phyloP scores from a whole-genome alignment of 2,329 filamentous ascomycete species.

The Trichoderma koningiopsis region DNA sequence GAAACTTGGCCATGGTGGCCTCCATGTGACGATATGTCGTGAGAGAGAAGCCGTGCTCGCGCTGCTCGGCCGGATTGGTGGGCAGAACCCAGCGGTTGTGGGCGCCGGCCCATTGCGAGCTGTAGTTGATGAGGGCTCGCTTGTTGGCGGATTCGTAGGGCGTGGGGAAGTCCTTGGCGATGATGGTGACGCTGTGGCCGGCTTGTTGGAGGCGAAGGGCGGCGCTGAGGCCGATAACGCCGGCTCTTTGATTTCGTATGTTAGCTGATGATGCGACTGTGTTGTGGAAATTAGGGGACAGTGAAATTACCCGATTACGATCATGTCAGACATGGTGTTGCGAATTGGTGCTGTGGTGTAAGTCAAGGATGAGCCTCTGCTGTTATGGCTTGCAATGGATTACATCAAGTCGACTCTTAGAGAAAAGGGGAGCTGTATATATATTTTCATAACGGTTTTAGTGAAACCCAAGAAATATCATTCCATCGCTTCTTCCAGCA shows the following conservation, averaged over 20 bases:
- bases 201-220: slow-evolving; percentile 46
- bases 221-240: slow-evolving; percentile 51
- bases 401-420: neutral
- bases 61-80: slow-evolving; percentile 36
- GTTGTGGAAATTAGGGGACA: neutral
- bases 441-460: neutral
- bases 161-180: slow-evolving; percentile 51
- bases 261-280: neutral
- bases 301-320: slow-evolving; percentile 35
- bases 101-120: slow-evolving; percentile 55
- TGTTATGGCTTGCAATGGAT: neutral
- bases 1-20: slow-evolving; percentile 33
- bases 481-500: neutral
- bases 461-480: neutral
- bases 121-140: slow-evolving; percentile 48
- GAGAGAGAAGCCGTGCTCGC: slow-evolving; percentile 49
- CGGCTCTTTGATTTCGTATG: slow-evolving; percentile 42
- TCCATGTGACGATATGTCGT: slow-evolving; percentile 49
- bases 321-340: slow-evolving; percentile 30
- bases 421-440: neutral
- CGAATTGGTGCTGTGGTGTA: neutral
- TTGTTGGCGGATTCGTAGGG: slow-evolving; percentile 49
- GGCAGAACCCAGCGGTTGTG: slow-evolving; percentile 50
- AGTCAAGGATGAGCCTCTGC: neutral
- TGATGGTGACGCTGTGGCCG: slow-evolving; percentile 45